A percentile compares a stretch with the other conserved stretches of the same genome.
Conservation (phyloP, 208 protist genomes). For the Phytomonas francai region DNA sequence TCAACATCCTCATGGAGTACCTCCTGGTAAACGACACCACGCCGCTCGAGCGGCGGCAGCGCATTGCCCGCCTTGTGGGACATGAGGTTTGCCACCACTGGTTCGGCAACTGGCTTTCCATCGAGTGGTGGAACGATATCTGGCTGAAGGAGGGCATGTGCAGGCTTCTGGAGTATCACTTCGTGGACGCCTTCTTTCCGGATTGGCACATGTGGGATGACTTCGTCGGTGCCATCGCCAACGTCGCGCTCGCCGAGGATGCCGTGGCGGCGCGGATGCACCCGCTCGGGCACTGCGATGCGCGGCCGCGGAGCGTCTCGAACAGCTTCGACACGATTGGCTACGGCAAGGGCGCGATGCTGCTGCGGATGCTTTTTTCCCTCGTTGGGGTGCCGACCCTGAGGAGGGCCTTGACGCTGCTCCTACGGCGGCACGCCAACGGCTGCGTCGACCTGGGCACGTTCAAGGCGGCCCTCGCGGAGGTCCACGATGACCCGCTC, state of each 20-base stretch:
- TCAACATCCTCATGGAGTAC: conserved; percentile 66
- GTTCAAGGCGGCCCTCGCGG: conserved; percentile 25
- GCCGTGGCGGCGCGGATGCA: conserved; percentile 25
- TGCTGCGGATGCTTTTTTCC: conserved; percentile 73
- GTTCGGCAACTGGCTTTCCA: conserved; percentile 92
- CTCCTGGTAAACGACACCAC: conserved; percentile 58
- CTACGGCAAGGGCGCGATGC: conserved; percentile 72
- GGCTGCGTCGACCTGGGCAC: conserved; percentile 29
- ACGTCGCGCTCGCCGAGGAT: conserved; percentile 34
- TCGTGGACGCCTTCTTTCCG: conserved; percentile 62
- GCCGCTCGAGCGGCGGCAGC: conserved; percentile 49
- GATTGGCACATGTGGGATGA: conserved; percentile 78
- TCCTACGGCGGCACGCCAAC: conserved; percentile 29
- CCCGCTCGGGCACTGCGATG: conserved; percentile 33
- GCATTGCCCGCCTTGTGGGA: conserved; percentile 81
- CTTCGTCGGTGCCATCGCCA: conserved; percentile 35
- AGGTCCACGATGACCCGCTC: conserved; percentile 10
- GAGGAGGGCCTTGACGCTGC: conserved; percentile 19
- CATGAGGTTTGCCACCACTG: conserved; percentile 94
- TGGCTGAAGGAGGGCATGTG: conserved; percentile 98
- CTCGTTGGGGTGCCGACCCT: conserved; percentile 26
- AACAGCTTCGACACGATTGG: conserved; percentile 51
- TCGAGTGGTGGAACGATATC: conserved; percentile 92
- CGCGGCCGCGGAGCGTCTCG: conserved; percentile 24
- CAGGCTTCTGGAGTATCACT: conserved; percentile 89